These are phyloP conservation scores for Ophiostoma sp. DNA, from an alignment of 2,329 filamentous ascomycete genomes.

Conservation along the genomic window DNA sequence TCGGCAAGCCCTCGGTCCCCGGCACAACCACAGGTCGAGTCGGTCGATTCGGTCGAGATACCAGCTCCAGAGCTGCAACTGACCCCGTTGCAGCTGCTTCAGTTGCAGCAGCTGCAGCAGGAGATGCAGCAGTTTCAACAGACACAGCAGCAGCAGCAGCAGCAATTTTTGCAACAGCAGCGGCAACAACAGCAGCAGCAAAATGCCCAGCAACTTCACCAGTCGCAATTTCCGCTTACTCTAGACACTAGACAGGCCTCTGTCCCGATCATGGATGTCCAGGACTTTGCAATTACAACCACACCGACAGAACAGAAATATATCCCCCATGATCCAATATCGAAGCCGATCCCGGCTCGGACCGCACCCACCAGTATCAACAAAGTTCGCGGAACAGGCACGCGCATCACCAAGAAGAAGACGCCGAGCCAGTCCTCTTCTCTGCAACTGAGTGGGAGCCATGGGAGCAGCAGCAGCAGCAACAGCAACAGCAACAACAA, in stretches of 20 bases:
- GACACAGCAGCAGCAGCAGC: conserved; percentile 12
- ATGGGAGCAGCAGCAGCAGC: conserved; percentile 25
- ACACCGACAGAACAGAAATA: background rate
- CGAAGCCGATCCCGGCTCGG: conserved; percentile 19
- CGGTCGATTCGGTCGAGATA: conserved; percentile 24
- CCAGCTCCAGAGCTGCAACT: conserved; percentile 24
- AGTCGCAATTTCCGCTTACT: background rate
- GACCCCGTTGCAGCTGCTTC: conserved; percentile 16
- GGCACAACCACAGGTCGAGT: conserved; percentile 28
- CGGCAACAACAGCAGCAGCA: conserved; percentile 9
- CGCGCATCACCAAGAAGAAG: conserved; percentile 44
- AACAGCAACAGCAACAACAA: conserved; percentile 24
- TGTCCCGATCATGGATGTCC: background rate
- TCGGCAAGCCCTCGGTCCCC: conserved; percentile 34
- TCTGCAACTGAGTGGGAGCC: conserved; percentile 19
- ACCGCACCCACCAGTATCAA: conserved; percentile 34
- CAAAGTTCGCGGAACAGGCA: conserved; percentile 40
- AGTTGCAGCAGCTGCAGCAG: conserved; percentile 21
- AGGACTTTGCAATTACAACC: background rate
- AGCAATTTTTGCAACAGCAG: conserved; percentile 19
- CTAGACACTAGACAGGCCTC: background rate
- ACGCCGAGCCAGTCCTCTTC: conserved; percentile 23
- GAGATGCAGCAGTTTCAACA: conserved; percentile 18
- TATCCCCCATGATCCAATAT: conserved; percentile 11
- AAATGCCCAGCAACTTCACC: conserved; percentile 2